Base-by-base conservation (phyloP, 2,329 filamentous ascomycete genomes). In the Pseudofabraea citricarpa region DNA sequence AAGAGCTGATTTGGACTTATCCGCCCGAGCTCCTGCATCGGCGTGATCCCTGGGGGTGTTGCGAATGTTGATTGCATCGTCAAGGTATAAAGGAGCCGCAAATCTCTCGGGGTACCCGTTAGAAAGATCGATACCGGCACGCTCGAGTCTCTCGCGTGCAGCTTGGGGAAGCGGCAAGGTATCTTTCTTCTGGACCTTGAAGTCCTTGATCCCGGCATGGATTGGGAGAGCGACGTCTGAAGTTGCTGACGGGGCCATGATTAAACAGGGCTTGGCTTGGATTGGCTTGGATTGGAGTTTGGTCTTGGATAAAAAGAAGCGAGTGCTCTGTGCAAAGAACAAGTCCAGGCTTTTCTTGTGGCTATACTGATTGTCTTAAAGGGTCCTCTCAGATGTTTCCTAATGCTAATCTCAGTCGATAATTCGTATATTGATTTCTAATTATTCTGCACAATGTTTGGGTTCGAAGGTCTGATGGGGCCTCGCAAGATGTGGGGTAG, bases 91-190 rank as follows among this genome's bases (percentile, higher is more conserved):
- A 0, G 85, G 84, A 37, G 73, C 72, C 0, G 78, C 74, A 1
- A 83, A 83, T 0, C 83, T 76, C 54, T 87, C 87, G 0, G 85
- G 85, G 51, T 88, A 88, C 0, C 84, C 85, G 1, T 77, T 65
- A 1, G 80, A 83, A 2, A 88, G 68, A 56, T 89, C 82, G 41
- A 88, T 74, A 2, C 80, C 83, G 0, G 81, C 82, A 48, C 84
- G 86, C 52, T 79, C 75, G 0, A 88, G 69, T 4, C 84, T 73
- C 38, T 71, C 66, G 1, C 72, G 70, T 1, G 83, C 67, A 1
- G 74, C 54, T 8, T 70, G 70, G 3, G 85, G 85, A 6, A 88
- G 67, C 1, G 70, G 72, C 1, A 89, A 68, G 0, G 66, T 80
- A 56, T 87, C 81, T 55, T 86, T 87, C 49, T 65, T 72, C 1